Evolutionary conservation across 2,329 filamentous ascomycete species (phyloP), one percentile per base, ranked within the genome.

Genomic region (Dothideomycetes sp.): DNA sequence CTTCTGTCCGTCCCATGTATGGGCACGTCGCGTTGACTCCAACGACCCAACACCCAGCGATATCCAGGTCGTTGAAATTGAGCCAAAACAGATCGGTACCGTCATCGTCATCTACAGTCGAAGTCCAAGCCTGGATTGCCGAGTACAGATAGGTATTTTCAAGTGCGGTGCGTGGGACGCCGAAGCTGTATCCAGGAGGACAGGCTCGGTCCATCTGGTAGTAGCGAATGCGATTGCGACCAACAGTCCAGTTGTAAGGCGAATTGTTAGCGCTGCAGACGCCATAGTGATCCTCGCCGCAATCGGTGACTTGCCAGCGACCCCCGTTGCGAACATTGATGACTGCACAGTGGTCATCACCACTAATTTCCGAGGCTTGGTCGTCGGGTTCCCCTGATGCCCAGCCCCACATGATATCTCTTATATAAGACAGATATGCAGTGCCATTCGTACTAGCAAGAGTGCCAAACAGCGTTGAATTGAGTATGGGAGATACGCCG

Each of bases 341-440:
- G 5, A 71, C 62, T 10, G 76, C 75, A 53, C 79, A 83, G 39
- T 74, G 71, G 37, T 67, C 61, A 22, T 16, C 22, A 4, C 28
- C 34, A 2, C 20, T 40, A 6, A 7, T 25, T 5, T 55, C 47
- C 13, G 50, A 27, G 17, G 40, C 45, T 6, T 51, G 51, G 24
- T 57, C 58, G 44, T 74, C 74, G 1, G 78, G 78, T 54, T 82
- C 65, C 9, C 65, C 65, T 0, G 64, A 55, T 2, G 67, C 71
- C 76, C 77, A 82, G 15, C 74, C 70, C 76, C 78, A 82, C 8
- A 74, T 62, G 0, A 70, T 63, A 10, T 64, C 65, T 31, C 68
- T 58, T 1, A 68, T 67, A 45, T 72, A 68, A 34, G 65, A 64
- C 44, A 65, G 62, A 52, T 80, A 79, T 4, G 65, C 64, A 8